These are phyloP conservation scores for Fusarium vanettenii DNA, from an alignment of 2,329 filamentous ascomycete genomes.

Conservation along the genomic window DNA sequence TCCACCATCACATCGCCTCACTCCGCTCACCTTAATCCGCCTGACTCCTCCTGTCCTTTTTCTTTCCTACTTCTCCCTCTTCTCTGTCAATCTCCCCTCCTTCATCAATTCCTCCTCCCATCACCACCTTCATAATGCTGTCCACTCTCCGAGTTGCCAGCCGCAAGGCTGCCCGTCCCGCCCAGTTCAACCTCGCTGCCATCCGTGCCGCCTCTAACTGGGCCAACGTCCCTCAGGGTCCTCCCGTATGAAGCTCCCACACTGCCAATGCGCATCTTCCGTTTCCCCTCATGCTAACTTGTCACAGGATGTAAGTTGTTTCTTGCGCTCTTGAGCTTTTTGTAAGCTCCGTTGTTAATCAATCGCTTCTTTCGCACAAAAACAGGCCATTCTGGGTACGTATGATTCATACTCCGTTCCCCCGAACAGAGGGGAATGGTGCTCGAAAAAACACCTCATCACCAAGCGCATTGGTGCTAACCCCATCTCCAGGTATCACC, in stretches of 20 bases:
- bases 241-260: constrained; percentile 76
- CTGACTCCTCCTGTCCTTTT: constrained; percentile 18
- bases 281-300: constrained; percentile 32
- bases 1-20: constrained; percentile 42
- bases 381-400: constrained; percentile 80
- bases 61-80: constrained; percentile 22
- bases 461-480: constrained; percentile 36
- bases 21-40: constrained; percentile 11
- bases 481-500: constrained; percentile 75
- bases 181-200: constrained; percentile 51
- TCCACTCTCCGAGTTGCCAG: constrained; percentile 65
- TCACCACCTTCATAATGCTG: constrained; percentile 59
- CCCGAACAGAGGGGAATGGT: constrained; percentile 9
- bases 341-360: constrained; percentile 36
- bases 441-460: constrained; percentile 25
- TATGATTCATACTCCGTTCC: constrained; percentile 36
- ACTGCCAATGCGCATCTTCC: constrained; percentile 23
- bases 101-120: constrained; percentile 18
- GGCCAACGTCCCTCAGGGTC: constrained; percentile 91
- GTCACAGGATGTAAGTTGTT: constrained; percentile 52
- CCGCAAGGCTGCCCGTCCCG: constrained; percentile 59
- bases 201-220: constrained; percentile 80
- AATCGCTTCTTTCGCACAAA: constrained; percentile 28
- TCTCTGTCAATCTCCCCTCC: constrained; percentile 25
- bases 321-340: constrained; percentile 7